Base-by-base conservation (phyloP, 2,329 filamentous ascomycete genomes). In the Ascosphaera acerosa region DNA sequence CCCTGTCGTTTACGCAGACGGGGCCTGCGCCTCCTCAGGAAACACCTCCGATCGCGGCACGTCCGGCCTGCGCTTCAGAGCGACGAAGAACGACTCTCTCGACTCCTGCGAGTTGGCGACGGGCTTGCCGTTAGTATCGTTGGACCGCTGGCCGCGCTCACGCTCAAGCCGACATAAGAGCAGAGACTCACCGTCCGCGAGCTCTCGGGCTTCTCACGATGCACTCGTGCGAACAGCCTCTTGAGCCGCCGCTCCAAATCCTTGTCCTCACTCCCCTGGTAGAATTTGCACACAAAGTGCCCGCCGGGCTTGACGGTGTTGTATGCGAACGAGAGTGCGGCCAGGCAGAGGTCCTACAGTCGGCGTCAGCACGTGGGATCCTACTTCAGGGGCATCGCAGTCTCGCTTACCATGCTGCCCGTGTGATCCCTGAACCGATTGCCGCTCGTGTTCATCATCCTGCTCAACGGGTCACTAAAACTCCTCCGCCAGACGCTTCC, bases 381-480 rank as follows among this genome's bases (percentile, higher is more conserved):
- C 20, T 12, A 23, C 20, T 12, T 9, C 20, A 9, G 9, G 9
- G 9, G 20, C 20, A 23, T 23, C 12, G 9, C 20, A 23, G 9
- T 9, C 20, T 23, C 9, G 12, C 20, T 48, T 55, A 92, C 84
- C 78, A 97, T 94, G 54, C 81, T 92, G 18, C 78, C 77, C 6
- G 70, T 73, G 53, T 97, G 87, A 53, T 97, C 87, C 40, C 71
- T 69, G 47, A 90, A 87, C 14, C 55, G 54, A 44, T 78, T 75
- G 34, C 87, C 87, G 55, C 76, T 91, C 43, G 84, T 92, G 55
- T 97, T 97, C 81, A 92, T 91, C 74, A 97, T 75, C 87, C 87
- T 97, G 64, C 57, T 52, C 70, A 89, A 87, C 40, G 81, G 80
- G 67, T 87, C 76, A 84, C 73, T 90, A 67, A 92, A 65, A 61